Conservation (phyloP, 2,329 filamentous ascomycete species). For the Paecilomyces niveus region DNA sequence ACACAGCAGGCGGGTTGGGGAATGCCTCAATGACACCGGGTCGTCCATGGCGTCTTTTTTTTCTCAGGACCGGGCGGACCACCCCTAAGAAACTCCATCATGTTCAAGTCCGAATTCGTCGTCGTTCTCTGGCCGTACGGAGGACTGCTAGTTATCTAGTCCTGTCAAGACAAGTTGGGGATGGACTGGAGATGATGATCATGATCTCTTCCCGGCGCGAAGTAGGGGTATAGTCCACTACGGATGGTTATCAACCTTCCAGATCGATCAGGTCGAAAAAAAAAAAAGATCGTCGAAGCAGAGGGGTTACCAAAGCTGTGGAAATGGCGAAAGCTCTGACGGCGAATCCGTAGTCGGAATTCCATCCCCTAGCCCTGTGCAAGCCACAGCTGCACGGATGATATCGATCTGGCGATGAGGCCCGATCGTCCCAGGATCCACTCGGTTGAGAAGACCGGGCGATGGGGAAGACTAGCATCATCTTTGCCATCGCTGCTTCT, state of each 20-base stretch:
- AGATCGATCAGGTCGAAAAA: neutral
- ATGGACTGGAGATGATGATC: neutral
- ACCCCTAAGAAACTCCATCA: neutral
- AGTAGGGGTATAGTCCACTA: neutral
- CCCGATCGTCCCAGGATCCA: neutral
- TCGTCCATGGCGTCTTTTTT: constrained; percentile 53
- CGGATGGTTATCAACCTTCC: neutral
- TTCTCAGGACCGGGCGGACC: neutral
- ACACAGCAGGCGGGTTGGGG: constrained; percentile 5
- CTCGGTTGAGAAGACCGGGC: neutral
- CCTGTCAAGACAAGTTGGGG: neutral
- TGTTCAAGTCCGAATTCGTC: neutral
- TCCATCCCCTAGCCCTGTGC: neutral
- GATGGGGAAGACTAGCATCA: neutral
- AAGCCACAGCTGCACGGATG: constrained; percentile 2
- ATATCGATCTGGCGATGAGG: constrained; percentile 2
- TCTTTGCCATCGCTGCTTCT: constrained; percentile 1
- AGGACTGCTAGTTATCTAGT: neutral
- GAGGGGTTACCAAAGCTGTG: neutral
- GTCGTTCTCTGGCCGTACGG: neutral
- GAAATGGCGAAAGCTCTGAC: neutral
- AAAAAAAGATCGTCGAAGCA: neutral
- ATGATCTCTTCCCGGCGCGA: neutral
- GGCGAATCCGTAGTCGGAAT: neutral
- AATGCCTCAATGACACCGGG: constrained; percentile 25